phyloP scores from a whole-genome alignment of 129 eudicot species.

The Kitagawia praeruptora region DNA sequence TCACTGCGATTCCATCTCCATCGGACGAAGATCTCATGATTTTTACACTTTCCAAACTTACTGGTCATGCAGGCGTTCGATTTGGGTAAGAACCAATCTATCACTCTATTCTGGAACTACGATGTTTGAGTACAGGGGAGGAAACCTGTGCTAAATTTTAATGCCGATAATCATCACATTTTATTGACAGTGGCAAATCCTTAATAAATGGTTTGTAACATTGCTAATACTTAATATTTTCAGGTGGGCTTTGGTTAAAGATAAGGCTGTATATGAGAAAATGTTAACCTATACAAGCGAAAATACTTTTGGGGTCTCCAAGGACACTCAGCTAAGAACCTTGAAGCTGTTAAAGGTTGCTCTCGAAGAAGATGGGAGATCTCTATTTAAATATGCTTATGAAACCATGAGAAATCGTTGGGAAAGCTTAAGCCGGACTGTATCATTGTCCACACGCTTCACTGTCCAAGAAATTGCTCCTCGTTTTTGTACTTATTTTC shows the following conservation, averaged over 20 bases:
- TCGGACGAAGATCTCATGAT: conserved; percentile 61
- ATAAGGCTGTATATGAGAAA: conserved; percentile 42
- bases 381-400: conserved; percentile 38
- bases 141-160: neutral
- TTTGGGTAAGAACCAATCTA: conserved; percentile 36
- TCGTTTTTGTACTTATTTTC: conserved; percentile 42
- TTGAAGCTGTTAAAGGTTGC: conserved; percentile 53
- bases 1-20: conserved; percentile 47
- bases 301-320: conserved; percentile 47
- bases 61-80: conserved; percentile 70
- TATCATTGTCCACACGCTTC: conserved; percentile 50
- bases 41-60: conserved; percentile 59
- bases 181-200: neutral
- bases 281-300: conserved; percentile 23
- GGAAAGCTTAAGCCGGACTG: conserved; percentile 29
- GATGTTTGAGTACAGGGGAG: neutral
- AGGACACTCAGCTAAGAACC: conserved; percentile 62
- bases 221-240: neutral
- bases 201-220: neutral
- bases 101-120: neutral
- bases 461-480: conserved; percentile 48
- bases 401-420: conserved; percentile 52
- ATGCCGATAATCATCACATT: neutral
- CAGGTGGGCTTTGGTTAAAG: conserved; percentile 82
- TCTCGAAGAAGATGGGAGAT: conserved; percentile 35